phyloP scores from a whole-genome alignment of 1,284 basidiomycete genomes.

The Rhizoctonia solani region DNA sequence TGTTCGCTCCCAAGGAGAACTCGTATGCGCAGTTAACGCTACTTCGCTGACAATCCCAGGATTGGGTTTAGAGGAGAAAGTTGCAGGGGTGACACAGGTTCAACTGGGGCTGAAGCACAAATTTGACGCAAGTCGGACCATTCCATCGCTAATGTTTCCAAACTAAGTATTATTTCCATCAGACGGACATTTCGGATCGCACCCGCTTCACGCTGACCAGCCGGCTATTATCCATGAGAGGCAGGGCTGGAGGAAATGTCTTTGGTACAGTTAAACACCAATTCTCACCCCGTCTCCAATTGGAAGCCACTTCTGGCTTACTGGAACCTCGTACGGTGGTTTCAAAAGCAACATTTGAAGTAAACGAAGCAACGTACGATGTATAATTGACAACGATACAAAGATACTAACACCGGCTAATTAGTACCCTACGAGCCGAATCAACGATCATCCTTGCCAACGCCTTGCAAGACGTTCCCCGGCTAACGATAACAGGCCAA shows the following conservation, averaged over 20 bases:
- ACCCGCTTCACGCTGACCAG: slow-evolving; percentile 21
- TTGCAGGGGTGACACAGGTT: slow-evolving; percentile 9
- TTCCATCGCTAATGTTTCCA: slow-evolving; percentile 35
- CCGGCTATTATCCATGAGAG: slow-evolving; percentile 36
- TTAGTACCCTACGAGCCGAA: slow-evolving; percentile 29
- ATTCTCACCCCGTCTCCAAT: slow-evolving; percentile 58
- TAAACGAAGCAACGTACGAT: slow-evolving; percentile 22
- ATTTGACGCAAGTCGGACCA: slow-evolving; percentile 42
- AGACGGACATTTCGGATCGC: slow-evolving; percentile 14
- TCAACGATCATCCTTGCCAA: slow-evolving; percentile 17
- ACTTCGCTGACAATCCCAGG: slow-evolving; percentile 51
- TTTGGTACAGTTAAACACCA: slow-evolving; percentile 66
- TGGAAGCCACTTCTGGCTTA: slow-evolving; percentile 49
- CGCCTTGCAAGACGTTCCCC: slow-evolving; percentile 20
- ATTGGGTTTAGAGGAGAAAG: background rate
- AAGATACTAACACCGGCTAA: background rate
- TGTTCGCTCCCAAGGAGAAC: slow-evolving; percentile 56
- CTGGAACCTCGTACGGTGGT: slow-evolving; percentile 20
- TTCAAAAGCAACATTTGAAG: slow-evolving; percentile 22
- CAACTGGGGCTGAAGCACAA: slow-evolving; percentile 38
- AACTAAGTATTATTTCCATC: slow-evolving; percentile 31
- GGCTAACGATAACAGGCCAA: slow-evolving; percentile 25
- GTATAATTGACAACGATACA: background rate
- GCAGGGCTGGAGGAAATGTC: slow-evolving; percentile 51
- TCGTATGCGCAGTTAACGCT: slow-evolving; percentile 54